A percentile compares a stretch with the other conserved stretches of the same genome.
Conservation (phyloP, 2,329 filamentous ascomycete species). For the Lachnellula hyalina region DNA sequence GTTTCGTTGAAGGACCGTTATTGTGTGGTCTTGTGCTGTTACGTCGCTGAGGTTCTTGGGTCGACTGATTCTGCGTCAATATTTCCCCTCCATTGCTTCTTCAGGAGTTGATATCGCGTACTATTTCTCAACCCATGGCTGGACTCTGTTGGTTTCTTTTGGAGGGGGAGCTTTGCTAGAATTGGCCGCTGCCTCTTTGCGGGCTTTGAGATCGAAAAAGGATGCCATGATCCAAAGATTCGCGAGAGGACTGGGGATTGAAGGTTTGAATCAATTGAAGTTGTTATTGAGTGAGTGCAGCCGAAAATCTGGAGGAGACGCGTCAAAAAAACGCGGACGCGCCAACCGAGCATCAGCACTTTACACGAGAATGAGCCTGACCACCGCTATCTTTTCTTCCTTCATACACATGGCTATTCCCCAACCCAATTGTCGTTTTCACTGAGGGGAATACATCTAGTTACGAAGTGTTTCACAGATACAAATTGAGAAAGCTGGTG, state of each 20-base stretch:
- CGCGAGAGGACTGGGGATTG: not conserved
- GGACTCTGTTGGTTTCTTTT: constrained; percentile 60
- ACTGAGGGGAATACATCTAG: not conserved
- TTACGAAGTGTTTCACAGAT: too few species aligned
- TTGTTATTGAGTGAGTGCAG: not conserved
- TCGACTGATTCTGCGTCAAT: constrained; percentile 55
- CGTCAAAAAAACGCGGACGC: constrained; percentile 1
- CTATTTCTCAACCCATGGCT: constrained; percentile 99
- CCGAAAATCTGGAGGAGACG: not conserved
- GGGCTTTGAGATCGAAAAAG: constrained; percentile 94
- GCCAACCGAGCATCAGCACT: constrained; percentile 9
- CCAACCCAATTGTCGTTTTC: not conserved
- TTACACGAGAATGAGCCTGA: constrained; percentile 12
- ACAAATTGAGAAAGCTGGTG: too few species aligned
- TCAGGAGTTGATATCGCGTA: constrained; percentile 38
- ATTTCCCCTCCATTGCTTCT: constrained; percentile 1
- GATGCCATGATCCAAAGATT: constrained; percentile 58
- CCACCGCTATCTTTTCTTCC: not conserved
- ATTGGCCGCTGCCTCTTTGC: constrained; percentile 68
- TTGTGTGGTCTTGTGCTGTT: constrained; percentile 94
- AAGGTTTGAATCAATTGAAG: not conserved
- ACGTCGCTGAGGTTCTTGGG: constrained; percentile 93
- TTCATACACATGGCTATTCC: not conserved
- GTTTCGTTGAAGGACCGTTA: constrained; percentile 85
- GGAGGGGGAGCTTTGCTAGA: constrained; percentile 61